Base-by-base conservation (phyloP, 805 yeast genomes). In the Helenozyma rhizophorensis region DNA sequence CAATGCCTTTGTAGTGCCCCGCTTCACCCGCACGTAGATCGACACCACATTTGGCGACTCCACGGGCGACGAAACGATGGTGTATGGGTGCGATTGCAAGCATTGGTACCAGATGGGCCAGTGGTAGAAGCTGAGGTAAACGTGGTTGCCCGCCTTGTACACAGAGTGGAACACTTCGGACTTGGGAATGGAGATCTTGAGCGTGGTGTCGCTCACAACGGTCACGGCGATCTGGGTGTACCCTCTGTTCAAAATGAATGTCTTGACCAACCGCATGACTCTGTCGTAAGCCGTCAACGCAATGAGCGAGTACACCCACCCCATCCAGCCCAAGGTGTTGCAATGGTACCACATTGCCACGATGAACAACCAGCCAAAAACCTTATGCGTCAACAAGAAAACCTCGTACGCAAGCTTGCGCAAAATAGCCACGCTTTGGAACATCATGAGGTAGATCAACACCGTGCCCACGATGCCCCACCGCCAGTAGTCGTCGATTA, bases 311-410 rank as follows among this genome's bases (percentile, higher is more conserved):
- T 45, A 45, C 3, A 45, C 43, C 49, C 49, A 45, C 15, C 47
- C 49, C 49, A 45, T 43, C 49, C 49, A 45, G 23, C 49, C 49
- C 14, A 45, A 30, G 6, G 14, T 31, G 18, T 19, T 18, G 22
- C 47, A 45, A 29, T 45, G 49, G 32, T 43, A 43, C 45, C 47
- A 45, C 49, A 45, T 45, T 18, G 46, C 27, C n/a, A 45, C 43
- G 10, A 45, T 45, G 21, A 45, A 45, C 6, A 43, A 14, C 49
- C 47, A 43, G 21, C 49, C 47, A 14, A 45, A 30, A 5, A 36
- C 19, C 24, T 43, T 45, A 30, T 45, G 49, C 14, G 32, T 14
- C 12, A 40, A 23, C 31, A 43, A 22, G 18, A 45, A 45, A 6
- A 36, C 11, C 30, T 45, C 49, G 28, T 45, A 45, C 43, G 38